phyloP scores from a whole-genome alignment of 441 rosid species.

The Gossypium davidsonii region DNA sequence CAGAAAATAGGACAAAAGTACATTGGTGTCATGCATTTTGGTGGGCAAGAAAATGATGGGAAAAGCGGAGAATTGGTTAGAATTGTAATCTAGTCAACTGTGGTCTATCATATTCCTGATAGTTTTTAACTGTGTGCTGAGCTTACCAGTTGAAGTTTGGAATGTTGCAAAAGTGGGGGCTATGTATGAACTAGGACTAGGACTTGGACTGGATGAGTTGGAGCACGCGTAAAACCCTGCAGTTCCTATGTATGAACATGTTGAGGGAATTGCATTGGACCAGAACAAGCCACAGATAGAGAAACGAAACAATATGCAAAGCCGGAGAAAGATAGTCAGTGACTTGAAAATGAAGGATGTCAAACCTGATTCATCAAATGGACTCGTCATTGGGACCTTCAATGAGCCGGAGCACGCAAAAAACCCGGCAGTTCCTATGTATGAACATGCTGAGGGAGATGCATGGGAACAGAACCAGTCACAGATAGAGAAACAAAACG shows the following conservation, averaged over 20 bases:
- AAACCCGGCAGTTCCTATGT: neutral
- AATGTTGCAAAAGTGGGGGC: no score
- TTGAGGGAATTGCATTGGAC: neutral
- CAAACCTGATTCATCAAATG: neutral
- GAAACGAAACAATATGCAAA: no score
- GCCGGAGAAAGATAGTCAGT: neutral
- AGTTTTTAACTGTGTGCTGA: neutral
- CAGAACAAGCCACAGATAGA: no score
- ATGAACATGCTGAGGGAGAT: neutral
- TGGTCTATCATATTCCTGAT: neutral
- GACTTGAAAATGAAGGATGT: neutral
- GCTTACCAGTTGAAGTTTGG: neutral
- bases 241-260: neutral
- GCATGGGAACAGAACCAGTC: neutral
- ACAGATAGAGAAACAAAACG: neutral
- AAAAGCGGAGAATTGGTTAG: neutral
- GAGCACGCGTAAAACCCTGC: neutral
- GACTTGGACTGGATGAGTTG: no score
- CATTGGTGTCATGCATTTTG: neutral
- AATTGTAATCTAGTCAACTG: neutral
- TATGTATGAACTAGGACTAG: no score
- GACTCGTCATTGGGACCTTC: no score
- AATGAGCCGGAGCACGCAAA: neutral
- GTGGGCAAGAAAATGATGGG: neutral
- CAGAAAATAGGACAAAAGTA: neutral